Percentiles rank a stretch among this genome's conserved stretches.
Evolutionary conservation across 495 filamentous ascomycete genomes (phyloP).

Genomic region (Daldinia vernicosa): DNA sequence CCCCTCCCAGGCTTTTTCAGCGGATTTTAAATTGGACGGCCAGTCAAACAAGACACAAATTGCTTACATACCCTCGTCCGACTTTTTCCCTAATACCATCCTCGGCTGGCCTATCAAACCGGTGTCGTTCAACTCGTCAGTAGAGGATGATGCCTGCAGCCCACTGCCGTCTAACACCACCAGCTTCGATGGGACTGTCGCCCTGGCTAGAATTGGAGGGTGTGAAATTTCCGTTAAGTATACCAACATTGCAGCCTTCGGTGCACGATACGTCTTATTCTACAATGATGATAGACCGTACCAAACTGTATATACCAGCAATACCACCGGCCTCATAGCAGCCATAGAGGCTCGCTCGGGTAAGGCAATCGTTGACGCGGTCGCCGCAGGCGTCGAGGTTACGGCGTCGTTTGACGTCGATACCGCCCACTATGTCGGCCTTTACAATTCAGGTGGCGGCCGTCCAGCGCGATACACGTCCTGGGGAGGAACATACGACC

Average conservation of each 20-base stretch:
- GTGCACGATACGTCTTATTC: background rate
- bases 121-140: background rate
- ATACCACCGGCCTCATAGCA: background rate
- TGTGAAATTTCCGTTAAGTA: background rate
- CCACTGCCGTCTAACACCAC: background rate
- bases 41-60: background rate
- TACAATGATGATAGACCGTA: background rate
- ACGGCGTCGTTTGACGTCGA: conserved; percentile 33
- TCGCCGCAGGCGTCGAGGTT: background rate
- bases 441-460: conserved; percentile 42
- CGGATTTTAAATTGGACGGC: background rate
- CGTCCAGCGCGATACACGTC: conserved; percentile 52
- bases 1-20: background rate
- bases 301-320: background rate
- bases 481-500: conserved; percentile 58
- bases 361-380: background rate
- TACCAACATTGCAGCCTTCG: background rate
- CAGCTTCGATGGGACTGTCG: background rate
- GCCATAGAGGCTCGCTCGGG: background rate
- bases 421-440: conserved; percentile 40
- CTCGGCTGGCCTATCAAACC: background rate
- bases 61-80: background rate
- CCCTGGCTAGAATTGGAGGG: background rate
- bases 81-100: background rate
- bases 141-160: background rate